These are phyloP conservation scores for Phylloporus sp. DNA, from an alignment of 1,284 basidiomycete species.

Conservation along the genomic window DNA sequence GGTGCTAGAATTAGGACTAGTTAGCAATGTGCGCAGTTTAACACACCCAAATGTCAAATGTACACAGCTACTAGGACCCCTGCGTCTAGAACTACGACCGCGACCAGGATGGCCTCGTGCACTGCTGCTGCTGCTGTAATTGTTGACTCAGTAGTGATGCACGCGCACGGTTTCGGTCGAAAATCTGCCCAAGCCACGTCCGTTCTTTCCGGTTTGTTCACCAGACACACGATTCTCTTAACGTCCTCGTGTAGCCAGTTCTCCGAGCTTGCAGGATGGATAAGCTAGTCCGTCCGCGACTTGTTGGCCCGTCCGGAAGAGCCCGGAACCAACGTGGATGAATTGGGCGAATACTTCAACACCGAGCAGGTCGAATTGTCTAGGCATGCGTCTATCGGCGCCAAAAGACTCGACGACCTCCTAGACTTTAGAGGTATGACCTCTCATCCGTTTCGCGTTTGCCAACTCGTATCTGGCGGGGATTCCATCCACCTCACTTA, in stretches of 20 bases:
- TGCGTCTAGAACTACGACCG: no score
- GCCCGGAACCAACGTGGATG: conserved; percentile 69
- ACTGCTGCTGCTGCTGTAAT: no score
- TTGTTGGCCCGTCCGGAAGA: conserved; percentile 70
- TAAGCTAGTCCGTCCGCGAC: conserved; percentile 57
- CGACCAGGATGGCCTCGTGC: no score
- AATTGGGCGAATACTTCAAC: conserved; percentile 63
- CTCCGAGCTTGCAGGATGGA: conserved; percentile 71
- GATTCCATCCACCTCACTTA: conserved; percentile 62
- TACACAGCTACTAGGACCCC: no score
- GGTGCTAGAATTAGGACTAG: no score
- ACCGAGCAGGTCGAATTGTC: conserved; percentile 68
- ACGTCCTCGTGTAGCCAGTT: conserved; percentile 68
- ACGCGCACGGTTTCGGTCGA: conserved; percentile 70
- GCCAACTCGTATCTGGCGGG: conserved; percentile 53
- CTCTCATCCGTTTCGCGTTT: conserved; percentile 6
- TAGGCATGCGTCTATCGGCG: conserved; percentile 63
- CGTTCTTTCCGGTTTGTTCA: no score
- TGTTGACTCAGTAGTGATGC: conserved; percentile 74
- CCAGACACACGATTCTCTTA: conserved; percentile 68
- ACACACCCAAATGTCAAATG: no score
- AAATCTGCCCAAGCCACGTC: conserved; percentile 70
- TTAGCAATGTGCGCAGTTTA: no score
- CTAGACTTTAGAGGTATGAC: conserved; percentile 65
- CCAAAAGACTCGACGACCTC: conserved; percentile 68